phyloP scores from a whole-genome alignment of 164 flowering plant species.

The Vitis amurensis region DNA sequence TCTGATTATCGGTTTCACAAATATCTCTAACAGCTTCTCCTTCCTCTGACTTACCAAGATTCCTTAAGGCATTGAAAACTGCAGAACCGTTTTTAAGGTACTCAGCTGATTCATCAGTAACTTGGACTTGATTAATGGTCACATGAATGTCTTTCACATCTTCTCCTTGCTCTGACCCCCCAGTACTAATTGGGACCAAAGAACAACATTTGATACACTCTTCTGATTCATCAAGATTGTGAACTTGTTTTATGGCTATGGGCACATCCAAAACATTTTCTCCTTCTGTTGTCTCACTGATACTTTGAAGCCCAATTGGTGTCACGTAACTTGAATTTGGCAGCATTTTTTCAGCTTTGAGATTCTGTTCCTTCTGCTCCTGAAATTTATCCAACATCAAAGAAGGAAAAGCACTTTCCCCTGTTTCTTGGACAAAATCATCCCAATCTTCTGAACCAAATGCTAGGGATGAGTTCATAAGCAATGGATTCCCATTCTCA shows the following conservation, averaged over 20 bases:
- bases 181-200: constrained; percentile 1
- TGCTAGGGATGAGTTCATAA: constrained; percentile 61
- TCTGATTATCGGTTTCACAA: background rate
- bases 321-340: constrained; percentile 4
- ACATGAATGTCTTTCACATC: constrained; percentile 19
- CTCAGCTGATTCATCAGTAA: constrained; percentile 10
- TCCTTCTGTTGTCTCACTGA: constrained; percentile 6
- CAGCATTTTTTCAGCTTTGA: constrained; percentile 16
- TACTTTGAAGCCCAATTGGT: background rate
- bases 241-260: background rate
- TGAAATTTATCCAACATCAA: constrained; percentile 17
- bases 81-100: too few relatives aligned
- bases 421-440: constrained; percentile 56
- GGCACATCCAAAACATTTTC: constrained; percentile 7
- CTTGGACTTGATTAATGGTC: constrained; percentile 20
- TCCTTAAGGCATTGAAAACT: too few relatives aligned
- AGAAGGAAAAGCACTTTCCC: constrained; percentile 18
- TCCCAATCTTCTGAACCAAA: constrained; percentile 90
- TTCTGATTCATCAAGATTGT: background rate
- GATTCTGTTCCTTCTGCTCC: constrained; percentile 10
- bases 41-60: constrained; percentile 11
- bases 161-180: constrained; percentile 23
- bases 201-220: constrained; percentile 1
- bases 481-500: constrained; percentile 46
- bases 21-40: constrained; percentile 9